Percentiles rank a stretch among this genome's conserved stretches.
Conservation (phyloP, 768 basidiomycete genomes). For the Rhizopogon sp. region DNA sequence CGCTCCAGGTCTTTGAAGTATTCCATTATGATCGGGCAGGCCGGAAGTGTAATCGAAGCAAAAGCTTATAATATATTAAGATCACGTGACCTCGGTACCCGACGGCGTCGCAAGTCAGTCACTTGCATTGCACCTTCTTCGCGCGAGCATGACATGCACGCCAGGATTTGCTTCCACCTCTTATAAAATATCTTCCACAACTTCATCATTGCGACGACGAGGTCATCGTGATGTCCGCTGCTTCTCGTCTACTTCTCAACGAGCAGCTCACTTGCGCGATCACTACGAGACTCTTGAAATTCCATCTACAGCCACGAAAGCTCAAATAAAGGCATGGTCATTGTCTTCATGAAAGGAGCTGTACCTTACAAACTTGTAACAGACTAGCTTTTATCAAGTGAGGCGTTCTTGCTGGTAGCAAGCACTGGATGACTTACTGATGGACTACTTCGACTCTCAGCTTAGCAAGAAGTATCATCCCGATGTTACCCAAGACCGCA, state of each 20-base stretch:
- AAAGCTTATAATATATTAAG: too few relatives aligned
- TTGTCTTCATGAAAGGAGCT: background rate
- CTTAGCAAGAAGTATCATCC: constrained; percentile 47
- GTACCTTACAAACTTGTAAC: background rate
- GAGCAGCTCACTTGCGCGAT: constrained; percentile 12
- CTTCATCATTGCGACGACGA: background rate
- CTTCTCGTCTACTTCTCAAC: constrained; percentile 17
- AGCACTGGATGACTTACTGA: background rate
- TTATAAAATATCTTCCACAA: background rate
- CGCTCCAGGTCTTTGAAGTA: too few relatives aligned
- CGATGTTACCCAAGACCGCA: constrained; percentile 34
- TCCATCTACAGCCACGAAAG: constrained; percentile 24
- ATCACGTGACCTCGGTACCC: background rate
- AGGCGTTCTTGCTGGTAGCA: background rate
- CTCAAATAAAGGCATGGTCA: constrained; percentile 25
- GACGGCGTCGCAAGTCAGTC: too few relatives aligned
- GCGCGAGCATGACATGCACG: background rate
- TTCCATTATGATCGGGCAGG: too few relatives aligned
- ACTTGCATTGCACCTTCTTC: too few relatives aligned
- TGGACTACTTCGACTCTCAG: constrained; percentile 16
- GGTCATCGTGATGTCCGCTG: background rate
- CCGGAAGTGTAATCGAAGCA: too few relatives aligned
- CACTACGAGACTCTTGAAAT: constrained; percentile 24
- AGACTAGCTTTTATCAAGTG: constrained; percentile 29
- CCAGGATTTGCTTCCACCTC: background rate